Conservation (phyloP, 257 asterid genomes). For the Cordia subcordata region DNA sequence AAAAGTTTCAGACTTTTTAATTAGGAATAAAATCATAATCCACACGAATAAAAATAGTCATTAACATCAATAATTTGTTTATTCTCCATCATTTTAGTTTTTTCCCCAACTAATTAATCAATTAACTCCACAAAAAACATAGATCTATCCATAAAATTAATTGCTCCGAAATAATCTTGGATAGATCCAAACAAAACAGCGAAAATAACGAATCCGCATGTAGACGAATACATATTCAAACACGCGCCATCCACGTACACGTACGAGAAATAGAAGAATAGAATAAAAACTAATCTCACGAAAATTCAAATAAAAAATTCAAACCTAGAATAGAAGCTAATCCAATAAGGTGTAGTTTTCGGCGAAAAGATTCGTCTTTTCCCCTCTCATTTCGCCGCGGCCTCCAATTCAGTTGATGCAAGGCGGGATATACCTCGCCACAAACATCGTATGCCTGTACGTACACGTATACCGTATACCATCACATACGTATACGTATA, state of each 20-base stretch:
- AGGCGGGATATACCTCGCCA: conserved; percentile 58
- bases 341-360: conserved; percentile 13
- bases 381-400: conserved; percentile 32
- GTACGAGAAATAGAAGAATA: too few species aligned
- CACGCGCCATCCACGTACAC: too few species aligned
- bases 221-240: too few species aligned
- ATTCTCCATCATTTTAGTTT: not conserved
- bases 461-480: too few species aligned
- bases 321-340: conserved; percentile 14
- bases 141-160: not conserved
- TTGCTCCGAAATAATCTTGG: too few species aligned
- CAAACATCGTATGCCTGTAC: not conserved
- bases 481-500: too few species aligned
- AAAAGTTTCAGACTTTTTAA: too few species aligned
- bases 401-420: conserved; percentile 85
- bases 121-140: not conserved
- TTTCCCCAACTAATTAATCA: not conserved
- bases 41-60: too few species aligned
- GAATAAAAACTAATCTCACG: not conserved
- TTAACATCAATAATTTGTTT: not conserved
- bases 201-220: too few species aligned
- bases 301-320: not conserved
- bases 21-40: too few species aligned
- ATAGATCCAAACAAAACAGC: not conserved
- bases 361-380: not conserved